phyloP scores from a whole-genome alignment of 768 basidiomycete genomes.

The Podaxis carcinomalis region DNA sequence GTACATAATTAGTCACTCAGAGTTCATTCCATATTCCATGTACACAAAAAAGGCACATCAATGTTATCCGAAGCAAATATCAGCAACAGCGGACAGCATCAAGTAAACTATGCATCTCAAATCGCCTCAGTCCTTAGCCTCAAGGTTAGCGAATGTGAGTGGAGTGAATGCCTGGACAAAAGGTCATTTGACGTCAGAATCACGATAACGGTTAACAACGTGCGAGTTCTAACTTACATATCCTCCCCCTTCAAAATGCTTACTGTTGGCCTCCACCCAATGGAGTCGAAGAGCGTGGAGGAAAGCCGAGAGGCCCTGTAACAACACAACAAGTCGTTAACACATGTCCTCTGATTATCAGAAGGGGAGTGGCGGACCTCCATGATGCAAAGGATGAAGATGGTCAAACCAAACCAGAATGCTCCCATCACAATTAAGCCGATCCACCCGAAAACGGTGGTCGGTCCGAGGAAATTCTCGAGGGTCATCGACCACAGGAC shows the following conservation, averaged over 20 bases:
- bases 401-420: slow-evolving; percentile 79
- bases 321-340: slow-evolving; percentile 13
- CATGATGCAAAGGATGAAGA: slow-evolving; percentile 86
- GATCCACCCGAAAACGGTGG: slow-evolving; percentile 60
- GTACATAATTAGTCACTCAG: not conserved
- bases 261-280: slow-evolving; percentile 98
- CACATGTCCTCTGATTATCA: not conserved
- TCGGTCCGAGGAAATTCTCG: slow-evolving; percentile 52
- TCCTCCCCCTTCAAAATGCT: slow-evolving; percentile 89
- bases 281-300: slow-evolving; percentile 94
- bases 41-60: not conserved
- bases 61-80: not conserved
- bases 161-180: slow-evolving; percentile 41
- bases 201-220: slow-evolving; percentile 19
- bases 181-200: slow-evolving; percentile 19
- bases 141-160: slow-evolving; percentile 41
- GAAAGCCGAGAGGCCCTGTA: slow-evolving; percentile 89
- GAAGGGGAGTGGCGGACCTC: slow-evolving; percentile 58
- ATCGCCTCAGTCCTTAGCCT: slow-evolving; percentile 29
- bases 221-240: slow-evolving; percentile 53
- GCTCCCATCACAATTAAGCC: slow-evolving; percentile 42
- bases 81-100: not conserved
- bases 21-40: slow-evolving; percentile 2
- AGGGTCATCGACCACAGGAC: slow-evolving; percentile 91
- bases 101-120: not conserved